Percentiles rank a stretch among this genome's conserved stretches.
Conservation (phyloP, 2,329 filamentous ascomycete genomes). For the Furcasterigmium sp. region DNA sequence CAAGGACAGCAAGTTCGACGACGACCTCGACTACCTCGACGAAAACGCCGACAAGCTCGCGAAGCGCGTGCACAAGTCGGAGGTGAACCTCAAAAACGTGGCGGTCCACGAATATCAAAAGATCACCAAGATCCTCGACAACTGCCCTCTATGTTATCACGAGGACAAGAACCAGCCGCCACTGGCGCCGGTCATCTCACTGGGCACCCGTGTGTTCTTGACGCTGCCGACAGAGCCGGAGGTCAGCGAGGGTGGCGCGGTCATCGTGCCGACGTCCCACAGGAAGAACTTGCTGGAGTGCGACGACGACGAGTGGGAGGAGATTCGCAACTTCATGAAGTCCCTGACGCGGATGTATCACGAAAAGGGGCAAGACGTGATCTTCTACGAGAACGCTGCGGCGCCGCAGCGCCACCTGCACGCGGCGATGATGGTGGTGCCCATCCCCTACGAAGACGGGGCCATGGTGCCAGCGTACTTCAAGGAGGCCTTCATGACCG, state of each 20-base stretch:
- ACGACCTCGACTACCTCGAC: slow-evolving; percentile 94
- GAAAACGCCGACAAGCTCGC: slow-evolving; percentile 92
- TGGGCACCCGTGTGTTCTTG: slow-evolving; percentile 81
- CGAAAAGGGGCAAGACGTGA: slow-evolving; percentile 81
- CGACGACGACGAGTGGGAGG: slow-evolving; percentile 98
- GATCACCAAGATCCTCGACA: slow-evolving; percentile 79
- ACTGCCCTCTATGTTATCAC: slow-evolving; percentile 86
- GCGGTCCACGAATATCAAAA: slow-evolving; percentile 88
- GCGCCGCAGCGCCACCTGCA: slow-evolving; percentile 72
- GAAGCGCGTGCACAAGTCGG: slow-evolving; percentile 79
- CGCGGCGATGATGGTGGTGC: slow-evolving; percentile 79
- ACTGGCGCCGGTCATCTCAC: slow-evolving; percentile 76
- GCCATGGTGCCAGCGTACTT: slow-evolving; percentile 93
- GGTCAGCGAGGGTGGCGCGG: slow-evolving; percentile 73
- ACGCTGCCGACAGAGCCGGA: slow-evolving; percentile 89
- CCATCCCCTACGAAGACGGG: slow-evolving; percentile 85
- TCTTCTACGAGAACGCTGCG: slow-evolving; percentile 98
- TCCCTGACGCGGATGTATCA: slow-evolving; percentile 90
- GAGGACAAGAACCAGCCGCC: slow-evolving; percentile 74
- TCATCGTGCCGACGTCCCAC: slow-evolving; percentile 86
- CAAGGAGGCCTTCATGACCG: slow-evolving; percentile 81
- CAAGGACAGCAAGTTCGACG: slow-evolving; percentile 85
- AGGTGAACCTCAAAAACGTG: slow-evolving; percentile 79
- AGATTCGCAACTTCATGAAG: slow-evolving; percentile 99
- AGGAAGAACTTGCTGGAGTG: slow-evolving; percentile 90